These are phyloP conservation scores for Apostasia shenzhenica DNA, from an alignment of 106 monocot genomes.

Conservation along the genomic window DNA sequence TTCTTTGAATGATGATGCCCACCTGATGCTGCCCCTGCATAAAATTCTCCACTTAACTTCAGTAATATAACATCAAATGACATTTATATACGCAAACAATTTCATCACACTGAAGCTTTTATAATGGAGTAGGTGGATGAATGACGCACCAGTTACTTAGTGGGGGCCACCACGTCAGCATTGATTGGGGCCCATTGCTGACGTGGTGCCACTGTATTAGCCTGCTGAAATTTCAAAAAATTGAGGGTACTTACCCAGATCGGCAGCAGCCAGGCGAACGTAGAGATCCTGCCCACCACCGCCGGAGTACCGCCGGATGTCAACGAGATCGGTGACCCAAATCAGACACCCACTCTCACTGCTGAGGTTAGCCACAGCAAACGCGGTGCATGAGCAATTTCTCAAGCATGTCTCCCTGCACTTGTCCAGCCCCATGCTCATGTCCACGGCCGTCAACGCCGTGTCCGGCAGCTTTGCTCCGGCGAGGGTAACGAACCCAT, in stretches of 20 bases:
- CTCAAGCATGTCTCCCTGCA: constrained; percentile 5
- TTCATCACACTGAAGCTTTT: too few species aligned
- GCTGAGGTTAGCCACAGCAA: background rate
- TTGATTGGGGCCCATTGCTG: background rate
- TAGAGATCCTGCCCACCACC: constrained; percentile 4
- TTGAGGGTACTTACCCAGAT: constrained; percentile 9
- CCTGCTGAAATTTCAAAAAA: background rate
- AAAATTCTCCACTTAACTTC: too few species aligned
- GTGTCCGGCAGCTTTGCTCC: constrained; percentile 25
- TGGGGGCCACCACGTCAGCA: background rate
- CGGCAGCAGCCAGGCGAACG: constrained; percentile 1
- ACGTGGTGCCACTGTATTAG: background rate
- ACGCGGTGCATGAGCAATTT: constrained; percentile 13
- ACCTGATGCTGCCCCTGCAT: too few species aligned
- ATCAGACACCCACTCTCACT: constrained; percentile 5
- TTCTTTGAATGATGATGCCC: too few species aligned
- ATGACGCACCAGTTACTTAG: too few species aligned
- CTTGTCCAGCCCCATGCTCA: constrained; percentile 1
- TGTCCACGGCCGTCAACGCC: background rate
- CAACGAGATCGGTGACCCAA: background rate
- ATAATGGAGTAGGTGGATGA: too few species aligned
- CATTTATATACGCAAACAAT: too few species aligned
- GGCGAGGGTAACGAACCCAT: constrained; percentile 18
- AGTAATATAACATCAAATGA: too few species aligned
- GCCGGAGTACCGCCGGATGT: background rate